Percentiles rank a stretch among this genome's conserved stretches.
phyloP scores from a whole-genome alignment of 106 monocot species.

The Alisma plantagoaquatica region DNA sequence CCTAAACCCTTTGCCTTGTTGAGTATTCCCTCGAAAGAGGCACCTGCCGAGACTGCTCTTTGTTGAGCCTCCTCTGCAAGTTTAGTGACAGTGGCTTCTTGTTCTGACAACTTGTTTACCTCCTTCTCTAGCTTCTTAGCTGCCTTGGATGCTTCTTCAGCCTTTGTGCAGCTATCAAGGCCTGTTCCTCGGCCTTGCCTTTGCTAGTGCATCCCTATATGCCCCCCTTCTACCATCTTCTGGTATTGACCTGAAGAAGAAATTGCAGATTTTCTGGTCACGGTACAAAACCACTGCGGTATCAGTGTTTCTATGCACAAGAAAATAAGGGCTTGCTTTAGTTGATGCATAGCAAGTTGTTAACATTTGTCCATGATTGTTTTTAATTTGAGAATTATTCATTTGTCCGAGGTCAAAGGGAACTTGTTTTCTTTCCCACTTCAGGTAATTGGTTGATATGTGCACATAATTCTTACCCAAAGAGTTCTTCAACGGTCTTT shows the following conservation, averaged over 20 bases:
- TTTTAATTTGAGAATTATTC: too few species aligned
- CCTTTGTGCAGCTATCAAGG: constrained; percentile 37
- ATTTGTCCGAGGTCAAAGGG: too few species aligned
- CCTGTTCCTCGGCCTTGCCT: constrained; percentile 72
- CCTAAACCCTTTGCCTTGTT: constrained; percentile 38
- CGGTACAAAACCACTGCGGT: too few species aligned
- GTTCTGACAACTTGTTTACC: constrained; percentile 22
- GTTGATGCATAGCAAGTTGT: too few species aligned
- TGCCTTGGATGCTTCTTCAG: constrained; percentile 28
- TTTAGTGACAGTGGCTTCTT: constrained; percentile 23
- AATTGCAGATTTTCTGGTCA: background rate
- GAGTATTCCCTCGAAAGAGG: constrained; percentile 37
- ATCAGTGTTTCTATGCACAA: too few species aligned
- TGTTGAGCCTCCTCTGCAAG: constrained; percentile 16
- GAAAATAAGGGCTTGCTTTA: too few species aligned
- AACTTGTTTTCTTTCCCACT: too few species aligned
- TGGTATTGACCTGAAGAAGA: constrained; percentile 52
- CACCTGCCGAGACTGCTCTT: constrained; percentile 26
- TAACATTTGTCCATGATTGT: too few species aligned
- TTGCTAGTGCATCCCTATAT: constrained; percentile 48
- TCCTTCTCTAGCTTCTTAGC: constrained; percentile 41
- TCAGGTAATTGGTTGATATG: too few species aligned
- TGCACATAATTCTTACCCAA: constrained; percentile 58
- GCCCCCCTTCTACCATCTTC: constrained; percentile 82
- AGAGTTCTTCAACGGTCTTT: constrained; percentile 51